Conservation (phyloP, 1,139 yeast genomes). For the Suhomyces atakaporum region DNA sequence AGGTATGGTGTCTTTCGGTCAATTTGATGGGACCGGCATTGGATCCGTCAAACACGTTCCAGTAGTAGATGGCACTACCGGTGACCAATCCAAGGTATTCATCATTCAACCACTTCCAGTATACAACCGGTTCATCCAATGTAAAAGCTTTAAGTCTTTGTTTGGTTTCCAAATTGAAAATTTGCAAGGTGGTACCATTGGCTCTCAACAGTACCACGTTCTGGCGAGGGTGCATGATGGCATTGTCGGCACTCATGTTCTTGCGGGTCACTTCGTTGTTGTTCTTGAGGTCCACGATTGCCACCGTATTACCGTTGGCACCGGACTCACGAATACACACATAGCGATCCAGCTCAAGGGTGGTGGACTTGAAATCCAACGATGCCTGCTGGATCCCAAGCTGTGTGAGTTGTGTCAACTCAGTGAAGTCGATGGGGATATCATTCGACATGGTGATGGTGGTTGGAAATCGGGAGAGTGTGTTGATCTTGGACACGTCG, state of each 20-base stretch:
- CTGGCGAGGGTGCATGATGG: slow-evolving; percentile 91
- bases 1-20: slow-evolving; percentile 80
- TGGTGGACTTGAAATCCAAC: slow-evolving; percentile 90
- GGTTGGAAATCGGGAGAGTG: slow-evolving; percentile 4
- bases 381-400: slow-evolving; percentile 82
- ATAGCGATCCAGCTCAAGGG: slow-evolving; percentile 89
- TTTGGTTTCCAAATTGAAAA: slow-evolving; percentile 84
- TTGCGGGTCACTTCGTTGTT: slow-evolving; percentile 76
- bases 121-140: slow-evolving; percentile 84
- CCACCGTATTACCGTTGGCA: slow-evolving; percentile 81
- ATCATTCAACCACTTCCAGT: slow-evolving; percentile 91
- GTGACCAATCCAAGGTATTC: slow-evolving; percentile 83
- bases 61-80: slow-evolving; percentile 68
- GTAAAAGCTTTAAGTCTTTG: slow-evolving; percentile 88
- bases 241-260: slow-evolving; percentile 96
- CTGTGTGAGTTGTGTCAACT: slow-evolving; percentile 82
- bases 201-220: slow-evolving; percentile 92
- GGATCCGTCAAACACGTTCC: slow-evolving; percentile 86
- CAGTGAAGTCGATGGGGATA: slow-evolving; percentile 95
- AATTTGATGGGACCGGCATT: slow-evolving; percentile 73
- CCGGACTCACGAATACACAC: slow-evolving; percentile 84
- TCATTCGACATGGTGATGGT: slow-evolving; percentile 43
- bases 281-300: slow-evolving; percentile 82
- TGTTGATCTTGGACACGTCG: not conserved
- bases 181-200: slow-evolving; percentile 92